Conservation (phyloP, 2,329 filamentous ascomycete genomes). For the Trichophyton equinum region DNA sequence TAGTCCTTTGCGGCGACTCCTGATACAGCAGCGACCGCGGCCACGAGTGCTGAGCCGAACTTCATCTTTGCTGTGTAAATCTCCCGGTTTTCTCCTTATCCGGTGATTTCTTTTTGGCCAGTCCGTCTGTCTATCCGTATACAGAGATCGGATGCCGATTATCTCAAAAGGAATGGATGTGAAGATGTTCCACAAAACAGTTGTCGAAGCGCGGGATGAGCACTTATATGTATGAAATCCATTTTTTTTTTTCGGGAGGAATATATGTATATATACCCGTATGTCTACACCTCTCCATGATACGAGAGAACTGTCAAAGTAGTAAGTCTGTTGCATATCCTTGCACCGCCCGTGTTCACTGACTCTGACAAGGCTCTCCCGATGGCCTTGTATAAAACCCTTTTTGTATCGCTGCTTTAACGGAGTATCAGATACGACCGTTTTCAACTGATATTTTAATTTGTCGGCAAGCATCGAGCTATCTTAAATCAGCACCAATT, state of each 20-base stretch:
- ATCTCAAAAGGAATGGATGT: constrained; percentile 4
- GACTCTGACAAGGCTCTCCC: too few relatives aligned
- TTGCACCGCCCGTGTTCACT: too few relatives aligned
- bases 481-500: too few relatives aligned
- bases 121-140: neutral
- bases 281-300: neutral
- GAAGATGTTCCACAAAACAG: neutral
- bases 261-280: neutral
- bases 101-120: neutral
- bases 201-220: neutral
- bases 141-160: neutral
- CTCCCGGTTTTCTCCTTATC: neutral
- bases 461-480: too few relatives aligned
- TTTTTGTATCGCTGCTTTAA: too few relatives aligned
- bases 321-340: too few relatives aligned
- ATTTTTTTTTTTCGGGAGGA: neutral
- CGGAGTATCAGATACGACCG: too few relatives aligned
- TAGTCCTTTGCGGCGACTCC: constrained; percentile 2
- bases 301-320: too few relatives aligned
- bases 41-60: constrained; percentile 6
- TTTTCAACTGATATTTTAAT: too few relatives aligned
- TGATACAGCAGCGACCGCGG: constrained; percentile 6
- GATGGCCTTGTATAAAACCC: too few relatives aligned
- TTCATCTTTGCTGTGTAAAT: constrained; percentile 6
- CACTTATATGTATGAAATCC: neutral